A percentile compares a stretch with the other conserved stretches of the same genome.
These are phyloP conservation scores for Tricholoma saponaceum DNA, from an alignment of 768 basidiomycete species.

Conservation along the genomic window DNA sequence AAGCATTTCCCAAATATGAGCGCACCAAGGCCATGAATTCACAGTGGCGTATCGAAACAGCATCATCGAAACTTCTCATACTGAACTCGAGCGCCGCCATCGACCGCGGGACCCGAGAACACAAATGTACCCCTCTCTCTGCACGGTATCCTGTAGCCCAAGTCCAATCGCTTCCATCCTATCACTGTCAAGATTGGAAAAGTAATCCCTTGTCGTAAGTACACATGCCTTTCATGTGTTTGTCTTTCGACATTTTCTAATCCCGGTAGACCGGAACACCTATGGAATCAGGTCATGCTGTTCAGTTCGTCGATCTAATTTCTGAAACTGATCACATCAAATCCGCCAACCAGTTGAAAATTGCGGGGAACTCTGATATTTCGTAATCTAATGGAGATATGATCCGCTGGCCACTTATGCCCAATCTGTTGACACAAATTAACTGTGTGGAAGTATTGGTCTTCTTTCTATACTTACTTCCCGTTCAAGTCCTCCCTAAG, in stretches of 20 bases:
- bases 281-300: background rate
- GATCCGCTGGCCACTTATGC: no score
- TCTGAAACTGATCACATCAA: background rate
- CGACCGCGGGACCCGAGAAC: background rate
- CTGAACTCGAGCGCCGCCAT: background rate
- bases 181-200: background rate
- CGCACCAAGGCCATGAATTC: background rate
- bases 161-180: background rate
- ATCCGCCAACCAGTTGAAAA: background rate
- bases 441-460: no score
- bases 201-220: background rate
- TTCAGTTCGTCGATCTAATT: background rate
- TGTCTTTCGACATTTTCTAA: background rate
- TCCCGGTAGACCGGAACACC: background rate
- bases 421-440: no score
- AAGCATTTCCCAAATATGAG: background rate
- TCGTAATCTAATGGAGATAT: background rate
- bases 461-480: background rate
- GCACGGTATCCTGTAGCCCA: background rate
- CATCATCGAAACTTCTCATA: background rate
- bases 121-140: background rate
- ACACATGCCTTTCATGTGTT: background rate
- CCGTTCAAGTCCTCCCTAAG: background rate
- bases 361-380: background rate
- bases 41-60: background rate